Percentiles rank a stretch among this genome's conserved stretches.
Evolutionary conservation across 768 basidiomycete genomes (phyloP).

Genomic region (Butyriboletus loyo): DNA sequence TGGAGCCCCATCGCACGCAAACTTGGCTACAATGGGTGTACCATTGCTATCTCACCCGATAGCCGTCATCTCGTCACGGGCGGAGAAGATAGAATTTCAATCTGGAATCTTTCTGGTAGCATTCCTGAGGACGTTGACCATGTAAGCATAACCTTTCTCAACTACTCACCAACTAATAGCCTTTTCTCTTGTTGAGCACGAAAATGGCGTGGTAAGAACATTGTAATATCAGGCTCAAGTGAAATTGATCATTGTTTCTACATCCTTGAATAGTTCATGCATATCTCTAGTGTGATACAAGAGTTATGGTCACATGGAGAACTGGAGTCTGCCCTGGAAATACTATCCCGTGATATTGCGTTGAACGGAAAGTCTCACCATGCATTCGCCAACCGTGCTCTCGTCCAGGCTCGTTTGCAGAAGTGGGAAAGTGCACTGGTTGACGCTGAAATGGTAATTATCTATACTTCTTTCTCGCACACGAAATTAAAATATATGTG

Average conservation of each 20-base stretch:
- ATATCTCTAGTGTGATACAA: neutral
- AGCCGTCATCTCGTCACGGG: slow-evolving; percentile 5
- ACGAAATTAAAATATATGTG: neutral
- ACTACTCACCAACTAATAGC: neutral
- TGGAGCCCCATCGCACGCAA: neutral
- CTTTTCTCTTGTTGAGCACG: neutral
- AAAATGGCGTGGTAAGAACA: slow-evolving; percentile 1
- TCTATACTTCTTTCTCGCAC: neutral
- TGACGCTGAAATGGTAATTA: slow-evolving; percentile 14
- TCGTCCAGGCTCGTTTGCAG: slow-evolving; percentile 8
- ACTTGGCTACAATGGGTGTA: neutral
- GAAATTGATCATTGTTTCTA: neutral
- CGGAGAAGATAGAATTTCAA: slow-evolving; percentile 12
- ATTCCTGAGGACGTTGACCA: neutral
- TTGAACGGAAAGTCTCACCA: slow-evolving; percentile 3
- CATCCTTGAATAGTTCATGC: slow-evolving; percentile 10
- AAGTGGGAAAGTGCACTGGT: slow-evolving; percentile 1
- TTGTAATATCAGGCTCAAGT: neutral
- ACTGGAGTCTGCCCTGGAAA: neutral
- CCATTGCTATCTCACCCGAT: slow-evolving; percentile 12
- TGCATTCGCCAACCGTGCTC: slow-evolving; percentile 8
- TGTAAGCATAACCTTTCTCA: neutral
- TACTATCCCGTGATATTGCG: slow-evolving; percentile 7
- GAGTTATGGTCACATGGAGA: slow-evolving; percentile 6
- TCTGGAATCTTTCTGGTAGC: slow-evolving; percentile 5